Evolutionary conservation across 257 asterid genomes (phyloP), one percentile per base, ranked within the genome.

Genomic region (Solanum megistacrolobum): DNA sequence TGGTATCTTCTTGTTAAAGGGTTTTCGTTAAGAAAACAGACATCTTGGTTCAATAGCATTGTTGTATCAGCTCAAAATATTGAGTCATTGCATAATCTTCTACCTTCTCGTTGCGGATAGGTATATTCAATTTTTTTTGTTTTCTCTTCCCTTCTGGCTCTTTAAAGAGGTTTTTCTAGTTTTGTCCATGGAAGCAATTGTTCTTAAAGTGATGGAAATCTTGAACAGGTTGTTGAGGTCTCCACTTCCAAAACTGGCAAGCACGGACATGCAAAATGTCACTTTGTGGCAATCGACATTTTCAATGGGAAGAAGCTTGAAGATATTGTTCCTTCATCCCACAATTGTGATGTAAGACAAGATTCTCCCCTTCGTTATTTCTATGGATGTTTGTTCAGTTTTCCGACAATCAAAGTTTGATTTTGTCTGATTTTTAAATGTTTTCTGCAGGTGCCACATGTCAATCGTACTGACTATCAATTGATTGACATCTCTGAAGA

Each of bases 211-310:
- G 43, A 82, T 87, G 71, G 23, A 60, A 79, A 76, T 65, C 38
- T 16, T 71, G 71, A 86, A 92, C 84, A 86, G 96, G 96, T 94
- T 52, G 95, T 93, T 20, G 96, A 94, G 85, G 96, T 94, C 71
- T 94, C 96, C 81, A 93, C 96, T 76, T 93, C 96, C 4, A 94
- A 94, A 88, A 94, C 96, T 14, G 96, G 96, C 81, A 94, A 92
- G 92, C 96, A 93, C 13, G 96, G 96, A 35, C 96, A 93, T 39
- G 96, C 96, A 68, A 94, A 94, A 88, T 94, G 96, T 89, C 96
- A 94, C 90, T 94, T 94, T 88, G 96, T 94, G 21, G 96, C 91
- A 20, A 94, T 94, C 7, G 96, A 94, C 87, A 93, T 94, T 48
- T 94, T 94, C 89, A 93, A 89, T 43, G 94, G 91, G 23, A 94